Conservation (phyloP, 2,329 filamentous ascomycete genomes). For the Alternaria sp. region DNA sequence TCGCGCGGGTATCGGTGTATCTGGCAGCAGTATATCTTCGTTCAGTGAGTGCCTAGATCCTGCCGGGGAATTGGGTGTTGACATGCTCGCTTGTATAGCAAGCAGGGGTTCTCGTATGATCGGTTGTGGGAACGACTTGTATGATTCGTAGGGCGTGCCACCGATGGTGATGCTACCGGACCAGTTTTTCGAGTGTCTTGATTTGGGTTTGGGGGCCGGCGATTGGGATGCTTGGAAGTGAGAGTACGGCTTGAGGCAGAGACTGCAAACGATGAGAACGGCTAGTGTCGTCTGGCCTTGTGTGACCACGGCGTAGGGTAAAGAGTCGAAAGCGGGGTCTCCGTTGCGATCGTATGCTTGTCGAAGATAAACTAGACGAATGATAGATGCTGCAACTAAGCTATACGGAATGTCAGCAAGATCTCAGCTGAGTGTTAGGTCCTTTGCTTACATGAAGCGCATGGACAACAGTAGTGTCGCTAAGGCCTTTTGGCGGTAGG, state of each 20-base stretch:
- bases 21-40: slow-evolving; percentile 15
- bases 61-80: slow-evolving; percentile 10
- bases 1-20: slow-evolving; percentile 11
- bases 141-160: slow-evolving; percentile 25
- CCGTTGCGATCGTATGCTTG: slow-evolving; percentile 11
- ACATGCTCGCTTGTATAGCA: slow-evolving; percentile 26
- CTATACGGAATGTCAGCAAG: slow-evolving; percentile 15
- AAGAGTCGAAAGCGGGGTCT: slow-evolving; percentile 25
- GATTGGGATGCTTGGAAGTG: slow-evolving; percentile 7
- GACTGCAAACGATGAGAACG: slow-evolving; percentile 29
- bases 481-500: slow-evolving; percentile 19
- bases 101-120: slow-evolving; percentile 18
- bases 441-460: slow-evolving; percentile 26
- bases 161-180: slow-evolving; percentile 27
- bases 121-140: slow-evolving; percentile 7
- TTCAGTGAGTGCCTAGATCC: not conserved
- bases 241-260: slow-evolving; percentile 25
- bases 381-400: slow-evolving; percentile 26
- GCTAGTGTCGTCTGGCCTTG: slow-evolving; percentile 32
- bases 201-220: slow-evolving; percentile 7
- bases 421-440: not conserved
- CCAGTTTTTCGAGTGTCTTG: slow-evolving; percentile 21
- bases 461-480: slow-evolving; percentile 26
- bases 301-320: slow-evolving; percentile 31
- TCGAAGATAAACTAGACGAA: slow-evolving; percentile 28